A percentile compares a stretch with the other conserved stretches of the same genome.
phyloP scores from a whole-genome alignment of 108 stramenopile species.

The Stephanodiscus triporus region DNA sequence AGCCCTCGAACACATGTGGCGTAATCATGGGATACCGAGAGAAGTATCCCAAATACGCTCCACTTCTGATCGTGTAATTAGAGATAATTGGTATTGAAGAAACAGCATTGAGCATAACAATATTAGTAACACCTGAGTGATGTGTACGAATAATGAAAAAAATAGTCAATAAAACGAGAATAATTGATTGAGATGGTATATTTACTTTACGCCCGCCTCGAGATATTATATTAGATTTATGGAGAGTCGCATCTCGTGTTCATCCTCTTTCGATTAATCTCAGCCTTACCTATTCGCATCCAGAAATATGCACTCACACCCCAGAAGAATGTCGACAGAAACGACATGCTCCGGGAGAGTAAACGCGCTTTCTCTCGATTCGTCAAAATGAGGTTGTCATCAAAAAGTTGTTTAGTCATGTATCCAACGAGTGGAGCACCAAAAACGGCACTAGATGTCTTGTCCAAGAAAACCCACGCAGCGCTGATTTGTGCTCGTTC shows the following conservation, averaged over 20 bases:
- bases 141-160: not conserved
- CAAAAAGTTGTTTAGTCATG: constrained; percentile 34
- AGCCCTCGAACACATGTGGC: constrained; percentile 81
- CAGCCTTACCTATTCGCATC: constrained; percentile 35
- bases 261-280: constrained; percentile 2
- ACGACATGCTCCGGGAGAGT: constrained; percentile 48
- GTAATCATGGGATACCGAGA: constrained; percentile 83
- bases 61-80: constrained; percentile 88
- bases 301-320: constrained; percentile 52
- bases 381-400: constrained; percentile 15
- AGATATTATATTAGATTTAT: not conserved
- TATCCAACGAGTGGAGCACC: constrained; percentile 62
- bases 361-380: constrained; percentile 44
- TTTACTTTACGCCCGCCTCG: not conserved
- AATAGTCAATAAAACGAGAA: not conserved
- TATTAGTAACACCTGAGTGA: not conserved
- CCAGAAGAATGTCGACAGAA: constrained; percentile 56
- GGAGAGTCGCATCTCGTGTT: not conserved
- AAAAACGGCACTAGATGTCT: constrained; percentile 52
- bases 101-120: not conserved
- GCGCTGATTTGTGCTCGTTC: constrained; percentile 64
- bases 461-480: constrained; percentile 61
- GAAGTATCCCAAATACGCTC: constrained; percentile 91
- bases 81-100: constrained; percentile 91
- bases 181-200: too few relatives aligned